Percentiles rank a stretch among this genome's conserved stretches.
phyloP scores from a whole-genome alignment of 2,329 filamentous ascomycete species.

The Scytalidium sp. region DNA sequence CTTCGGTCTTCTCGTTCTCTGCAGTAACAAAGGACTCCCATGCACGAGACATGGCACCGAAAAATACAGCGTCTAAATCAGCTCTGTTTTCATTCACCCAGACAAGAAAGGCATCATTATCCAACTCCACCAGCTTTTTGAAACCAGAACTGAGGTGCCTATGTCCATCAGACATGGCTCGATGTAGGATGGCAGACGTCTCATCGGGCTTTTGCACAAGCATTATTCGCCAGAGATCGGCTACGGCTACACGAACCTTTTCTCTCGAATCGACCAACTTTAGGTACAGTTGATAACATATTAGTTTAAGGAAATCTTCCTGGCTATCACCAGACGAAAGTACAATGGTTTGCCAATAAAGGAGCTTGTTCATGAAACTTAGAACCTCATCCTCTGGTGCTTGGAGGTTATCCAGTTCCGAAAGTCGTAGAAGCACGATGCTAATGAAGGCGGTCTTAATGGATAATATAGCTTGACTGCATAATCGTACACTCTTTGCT shows the following conservation, averaged over 20 bases:
- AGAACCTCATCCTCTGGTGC: constrained; percentile 60
- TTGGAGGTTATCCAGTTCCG: constrained; percentile 71
- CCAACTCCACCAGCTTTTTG: constrained; percentile 78
- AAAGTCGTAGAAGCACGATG: constrained; percentile 76
- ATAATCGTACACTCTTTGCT: constrained; percentile 87
- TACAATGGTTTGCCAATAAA: constrained; percentile 95
- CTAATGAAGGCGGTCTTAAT: constrained; percentile 77
- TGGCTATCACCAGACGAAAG: constrained; percentile 75
- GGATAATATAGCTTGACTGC: constrained; percentile 74
- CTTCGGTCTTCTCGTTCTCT: constrained; percentile 78
- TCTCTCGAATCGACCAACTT: constrained; percentile 73
- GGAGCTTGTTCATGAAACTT: constrained; percentile 76
- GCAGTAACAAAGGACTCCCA: constrained; percentile 86
- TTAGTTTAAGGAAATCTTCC: constrained; percentile 76
- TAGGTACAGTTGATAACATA: constrained; percentile 91
- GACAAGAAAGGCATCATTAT: constrained; percentile 80
- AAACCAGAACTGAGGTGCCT: constrained; percentile 72
- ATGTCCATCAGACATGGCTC: constrained; percentile 69
- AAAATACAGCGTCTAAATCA: constrained; percentile 79
- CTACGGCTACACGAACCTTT: constrained; percentile 70
- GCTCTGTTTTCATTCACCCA: constrained; percentile 85
- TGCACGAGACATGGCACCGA: constrained; percentile 71
- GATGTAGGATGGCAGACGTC: constrained; percentile 68
- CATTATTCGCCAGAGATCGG: constrained; percentile 85
- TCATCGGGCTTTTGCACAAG: constrained; percentile 91